These are phyloP conservation scores for Aspergillus novofumigatus DNA, from an alignment of 2,329 filamentous ascomycete genomes.

Conservation along the genomic window DNA sequence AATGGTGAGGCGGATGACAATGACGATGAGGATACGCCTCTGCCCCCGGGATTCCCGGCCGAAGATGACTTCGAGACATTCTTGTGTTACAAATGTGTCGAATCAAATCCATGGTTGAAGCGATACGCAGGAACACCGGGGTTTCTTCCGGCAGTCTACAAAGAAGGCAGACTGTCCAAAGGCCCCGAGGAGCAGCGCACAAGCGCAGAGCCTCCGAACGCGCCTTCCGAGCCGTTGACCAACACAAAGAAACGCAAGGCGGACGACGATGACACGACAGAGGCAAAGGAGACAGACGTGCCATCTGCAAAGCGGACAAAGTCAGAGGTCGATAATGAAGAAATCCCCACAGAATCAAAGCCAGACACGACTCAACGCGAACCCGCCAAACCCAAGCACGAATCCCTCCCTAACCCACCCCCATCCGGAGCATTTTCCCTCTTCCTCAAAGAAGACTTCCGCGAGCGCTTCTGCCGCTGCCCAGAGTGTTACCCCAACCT, in stretches of 20 bases:
- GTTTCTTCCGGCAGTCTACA: constrained; percentile 71
- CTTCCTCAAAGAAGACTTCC: constrained; percentile 76
- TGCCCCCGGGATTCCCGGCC: constrained; percentile 79
- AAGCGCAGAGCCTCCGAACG: background rate
- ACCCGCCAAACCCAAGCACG: constrained; percentile 51
- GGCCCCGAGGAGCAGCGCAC: background rate
- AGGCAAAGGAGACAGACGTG: constrained; percentile 21
- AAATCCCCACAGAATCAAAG: constrained; percentile 9
- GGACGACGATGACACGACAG: constrained; percentile 42
- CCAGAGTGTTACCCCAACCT: constrained; percentile 72
- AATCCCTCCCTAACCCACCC: constrained; percentile 51
- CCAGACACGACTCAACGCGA: constrained; percentile 6
- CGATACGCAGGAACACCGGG: constrained; percentile 74
- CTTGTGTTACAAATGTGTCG: constrained; percentile 90
- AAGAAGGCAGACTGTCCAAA: constrained; percentile 26
- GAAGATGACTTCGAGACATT: constrained; percentile 89
- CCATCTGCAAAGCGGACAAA: constrained; percentile 46
- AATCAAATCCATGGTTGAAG: constrained; percentile 87
- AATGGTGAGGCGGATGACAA: constrained; percentile 32
- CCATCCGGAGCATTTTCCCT: constrained; percentile 66
- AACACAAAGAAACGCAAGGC: constrained; percentile 63
- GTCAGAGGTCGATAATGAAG: constrained; percentile 27
- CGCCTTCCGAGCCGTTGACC: constrained; percentile 9
- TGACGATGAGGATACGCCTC: constrained; percentile 55
- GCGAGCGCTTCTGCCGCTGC: constrained; percentile 78